Percentiles rank a stretch among this genome's conserved stretches.
Conservation (phyloP, 2,329 filamentous ascomycete genomes). For the Acephala macrosclerotiorum region DNA sequence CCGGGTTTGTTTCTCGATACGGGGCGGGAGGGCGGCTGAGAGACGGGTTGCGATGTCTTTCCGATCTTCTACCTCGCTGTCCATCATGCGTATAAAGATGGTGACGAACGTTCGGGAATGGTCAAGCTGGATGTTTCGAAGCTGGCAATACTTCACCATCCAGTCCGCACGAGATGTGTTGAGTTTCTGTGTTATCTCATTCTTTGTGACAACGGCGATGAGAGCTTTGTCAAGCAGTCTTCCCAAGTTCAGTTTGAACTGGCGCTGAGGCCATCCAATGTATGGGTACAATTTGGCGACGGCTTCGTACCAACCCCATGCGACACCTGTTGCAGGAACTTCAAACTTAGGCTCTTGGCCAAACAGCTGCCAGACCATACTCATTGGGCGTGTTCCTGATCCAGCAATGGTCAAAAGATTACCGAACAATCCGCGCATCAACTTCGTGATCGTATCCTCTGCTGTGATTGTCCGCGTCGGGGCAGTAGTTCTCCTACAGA, state of each 20-base stretch:
- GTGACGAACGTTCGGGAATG: slow-evolving; percentile 36
- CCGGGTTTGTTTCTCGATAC: slow-evolving; percentile 25
- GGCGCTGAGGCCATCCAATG: slow-evolving; percentile 33
- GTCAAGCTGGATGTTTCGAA: slow-evolving; percentile 36
- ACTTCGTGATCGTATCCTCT: slow-evolving; percentile 39
- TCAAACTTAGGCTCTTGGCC: slow-evolving; percentile 31
- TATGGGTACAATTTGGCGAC: slow-evolving; percentile 35
- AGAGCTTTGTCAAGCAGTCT: slow-evolving; percentile 36
- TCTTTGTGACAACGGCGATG: slow-evolving; percentile 33
- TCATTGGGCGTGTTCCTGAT: slow-evolving; percentile 35
- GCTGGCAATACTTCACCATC: slow-evolving; percentile 33
- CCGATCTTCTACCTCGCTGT: slow-evolving; percentile 17
- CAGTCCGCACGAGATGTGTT: slow-evolving; percentile 20
- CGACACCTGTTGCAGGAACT: slow-evolving; percentile 27
- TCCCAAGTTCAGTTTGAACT: slow-evolving; percentile 33
- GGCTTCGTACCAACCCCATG: slow-evolving; percentile 36
- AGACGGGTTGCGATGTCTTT: slow-evolving; percentile 27
- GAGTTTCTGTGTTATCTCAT: slow-evolving; percentile 24
- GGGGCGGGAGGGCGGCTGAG: slow-evolving; percentile 24
- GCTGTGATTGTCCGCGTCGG: slow-evolving; percentile 23
- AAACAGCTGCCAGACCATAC: slow-evolving; percentile 38
- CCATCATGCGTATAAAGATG: slow-evolving; percentile 32
- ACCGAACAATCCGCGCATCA: slow-evolving; percentile 42
- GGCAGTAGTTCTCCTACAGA: slow-evolving; percentile 32
- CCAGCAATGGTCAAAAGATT: slow-evolving; percentile 42